phyloP scores from a whole-genome alignment of 768 basidiomycete species.

The Psilocybe tampanensis region DNA sequence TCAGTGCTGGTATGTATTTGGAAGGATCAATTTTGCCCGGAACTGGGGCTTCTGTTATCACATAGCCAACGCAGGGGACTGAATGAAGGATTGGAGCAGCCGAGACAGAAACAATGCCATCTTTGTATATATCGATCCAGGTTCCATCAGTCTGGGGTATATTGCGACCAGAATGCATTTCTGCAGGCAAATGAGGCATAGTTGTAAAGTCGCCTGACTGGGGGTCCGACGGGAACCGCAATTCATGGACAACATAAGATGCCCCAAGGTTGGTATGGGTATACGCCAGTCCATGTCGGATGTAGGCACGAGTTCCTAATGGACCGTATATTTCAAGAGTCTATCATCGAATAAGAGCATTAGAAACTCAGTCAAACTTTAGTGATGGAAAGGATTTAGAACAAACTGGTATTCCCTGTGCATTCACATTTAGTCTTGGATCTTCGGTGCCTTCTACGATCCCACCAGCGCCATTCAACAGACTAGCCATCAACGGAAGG shows the following conservation, averaged over 20 bases:
- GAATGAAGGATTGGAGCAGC: constrained; percentile 83
- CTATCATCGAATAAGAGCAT: constrained; percentile 40
- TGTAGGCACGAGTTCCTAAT: constrained; percentile 77
- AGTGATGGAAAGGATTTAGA: not conserved
- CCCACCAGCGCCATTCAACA: constrained; percentile 78
- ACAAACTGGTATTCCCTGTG: constrained; percentile 34
- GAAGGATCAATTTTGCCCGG: constrained; percentile 78
- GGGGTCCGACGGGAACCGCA: constrained; percentile 66
- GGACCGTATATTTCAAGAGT: constrained; percentile 87
- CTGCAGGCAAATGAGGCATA: constrained; percentile 51
- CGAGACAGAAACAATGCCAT: constrained; percentile 59
- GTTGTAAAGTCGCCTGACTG: constrained; percentile 48
- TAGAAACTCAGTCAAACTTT: too few relatives aligned
- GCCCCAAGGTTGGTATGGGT: constrained; percentile 68
- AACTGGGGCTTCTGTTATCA: constrained; percentile 67
- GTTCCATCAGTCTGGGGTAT: constrained; percentile 58
- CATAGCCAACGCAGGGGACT: constrained; percentile 81
- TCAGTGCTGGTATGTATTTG: constrained; percentile 67
- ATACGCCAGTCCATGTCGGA: constrained; percentile 67
- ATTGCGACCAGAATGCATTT: constrained; percentile 63
- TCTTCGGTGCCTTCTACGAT: constrained; percentile 60
- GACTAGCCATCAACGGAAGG: constrained; percentile 65
- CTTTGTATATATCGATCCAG: constrained; percentile 69
- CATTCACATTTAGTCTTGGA: constrained; percentile 46
- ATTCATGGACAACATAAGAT: constrained; percentile 83